Conservation (phyloP, 345 rosid genomes). For the Combretum micranthum region DNA sequence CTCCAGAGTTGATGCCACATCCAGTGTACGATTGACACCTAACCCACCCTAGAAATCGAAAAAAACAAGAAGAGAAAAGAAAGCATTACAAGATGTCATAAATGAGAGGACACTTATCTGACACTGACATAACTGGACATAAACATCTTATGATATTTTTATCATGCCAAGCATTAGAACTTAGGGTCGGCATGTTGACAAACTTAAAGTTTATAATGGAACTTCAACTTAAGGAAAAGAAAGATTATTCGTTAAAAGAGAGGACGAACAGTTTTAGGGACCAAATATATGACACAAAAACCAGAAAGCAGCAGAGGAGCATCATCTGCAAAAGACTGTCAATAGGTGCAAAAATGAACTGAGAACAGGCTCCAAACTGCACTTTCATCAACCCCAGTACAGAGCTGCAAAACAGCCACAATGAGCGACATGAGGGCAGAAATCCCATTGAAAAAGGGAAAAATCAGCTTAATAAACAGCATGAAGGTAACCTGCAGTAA, state of each 20-base stretch:
- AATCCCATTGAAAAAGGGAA: not conserved
- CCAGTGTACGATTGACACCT: conserved; percentile 65
- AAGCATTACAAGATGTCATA: not conserved
- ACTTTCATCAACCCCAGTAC: conserved; percentile 89
- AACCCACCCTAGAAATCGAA: conserved; percentile 46
- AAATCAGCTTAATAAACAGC: not conserved
- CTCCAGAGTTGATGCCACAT: conserved; percentile 87
- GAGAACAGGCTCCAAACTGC: conserved; percentile 87
- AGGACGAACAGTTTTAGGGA: conserved; percentile 61
- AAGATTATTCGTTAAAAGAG: not conserved
- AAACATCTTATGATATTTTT: too few species aligned
- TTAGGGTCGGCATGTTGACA: not conserved
- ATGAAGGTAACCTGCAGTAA: conserved; percentile 61
- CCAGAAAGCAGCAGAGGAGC: conserved; percentile 92
- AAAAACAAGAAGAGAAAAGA: conserved; percentile 1
- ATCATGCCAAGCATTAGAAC: too few species aligned
- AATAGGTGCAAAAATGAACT: conserved; percentile 92
- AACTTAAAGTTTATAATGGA: too few species aligned
- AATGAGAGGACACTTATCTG: not conserved
- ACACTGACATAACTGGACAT: too few species aligned
- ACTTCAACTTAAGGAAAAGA: too few species aligned
- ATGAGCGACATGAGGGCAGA: conserved; percentile 1
- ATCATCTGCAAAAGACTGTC: conserved; percentile 96
- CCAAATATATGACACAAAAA: conserved; percentile 82
- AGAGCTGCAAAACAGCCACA: conserved; percentile 38